phyloP scores from a whole-genome alignment of 1,139 yeast genomes.

The Pichia norvegensis region DNA sequence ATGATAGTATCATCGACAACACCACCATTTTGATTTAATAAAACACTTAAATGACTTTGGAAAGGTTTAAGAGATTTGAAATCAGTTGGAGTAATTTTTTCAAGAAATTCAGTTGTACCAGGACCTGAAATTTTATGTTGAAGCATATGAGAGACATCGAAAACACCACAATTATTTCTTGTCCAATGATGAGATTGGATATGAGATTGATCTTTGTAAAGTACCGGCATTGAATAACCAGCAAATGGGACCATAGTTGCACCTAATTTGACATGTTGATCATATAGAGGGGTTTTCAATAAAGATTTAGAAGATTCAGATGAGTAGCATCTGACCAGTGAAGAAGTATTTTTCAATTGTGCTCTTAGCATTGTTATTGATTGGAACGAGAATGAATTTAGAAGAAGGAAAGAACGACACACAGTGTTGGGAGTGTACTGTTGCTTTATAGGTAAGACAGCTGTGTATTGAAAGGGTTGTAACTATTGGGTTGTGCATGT shows the following conservation, averaged over 20 bases:
- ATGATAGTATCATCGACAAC: conserved; percentile 91
- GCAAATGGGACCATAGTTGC: conserved; percentile 96
- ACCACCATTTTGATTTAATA: conserved; percentile 68
- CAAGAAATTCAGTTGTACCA: conserved; percentile 60
- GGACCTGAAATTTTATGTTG: conserved; percentile 75
- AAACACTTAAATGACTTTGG: conserved; percentile 67
- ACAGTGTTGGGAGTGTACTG: no score
- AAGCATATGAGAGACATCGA: conserved; percentile 96
- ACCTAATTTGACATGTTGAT: conserved; percentile 66
- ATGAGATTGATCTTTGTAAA: conserved; percentile 75
- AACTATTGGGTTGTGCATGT: no score
- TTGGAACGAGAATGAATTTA: no score
- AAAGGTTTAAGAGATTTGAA: conserved; percentile 47
- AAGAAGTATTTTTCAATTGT: not conserved
- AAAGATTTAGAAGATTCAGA: conserved; percentile 21
- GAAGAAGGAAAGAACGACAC: not conserved
- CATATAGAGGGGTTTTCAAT: conserved; percentile 71
- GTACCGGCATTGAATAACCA: conserved; percentile 89
- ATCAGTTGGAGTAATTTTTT: conserved; percentile 82
- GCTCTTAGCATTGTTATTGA: not conserved
- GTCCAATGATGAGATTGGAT: conserved; percentile 95
- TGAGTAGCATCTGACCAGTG: conserved; percentile 14
- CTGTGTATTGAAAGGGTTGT: no score
- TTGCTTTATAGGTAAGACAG: no score
- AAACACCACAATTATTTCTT: conserved; percentile 75